phyloP scores from a whole-genome alignment of 345 rosid genomes.

The Linum usitatissimum region DNA sequence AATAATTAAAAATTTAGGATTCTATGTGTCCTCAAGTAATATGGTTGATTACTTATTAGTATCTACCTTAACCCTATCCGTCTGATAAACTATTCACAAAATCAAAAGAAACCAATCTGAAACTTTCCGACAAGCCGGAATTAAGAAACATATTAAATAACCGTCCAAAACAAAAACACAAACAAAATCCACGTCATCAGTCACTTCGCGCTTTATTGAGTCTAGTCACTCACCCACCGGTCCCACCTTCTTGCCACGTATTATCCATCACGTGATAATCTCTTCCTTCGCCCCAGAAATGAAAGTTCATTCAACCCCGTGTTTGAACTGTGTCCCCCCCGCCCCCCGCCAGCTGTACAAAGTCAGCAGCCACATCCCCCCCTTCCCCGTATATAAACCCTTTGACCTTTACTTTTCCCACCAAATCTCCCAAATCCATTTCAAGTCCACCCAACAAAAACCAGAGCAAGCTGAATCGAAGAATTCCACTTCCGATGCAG shows the following conservation, averaged over 20 bases:
- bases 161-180: too few relatives aligned
- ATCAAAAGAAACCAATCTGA: too few relatives aligned
- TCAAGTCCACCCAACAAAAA: neutral
- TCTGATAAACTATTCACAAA: too few relatives aligned
- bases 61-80: too few relatives aligned
- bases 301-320: constrained; percentile 7
- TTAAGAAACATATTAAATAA: too few relatives aligned
- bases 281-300: neutral
- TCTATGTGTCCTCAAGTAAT: too few relatives aligned
- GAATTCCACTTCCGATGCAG: constrained; percentile 11
- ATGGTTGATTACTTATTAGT: too few relatives aligned
- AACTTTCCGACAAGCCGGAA: too few relatives aligned
- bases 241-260: neutral
- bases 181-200: too few relatives aligned
- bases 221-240: neutral
- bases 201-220: too few relatives aligned
- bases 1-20: too few relatives aligned
- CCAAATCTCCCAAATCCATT: neutral
- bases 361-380: neutral
- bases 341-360: constrained; percentile 6
- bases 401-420: neutral
- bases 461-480: neutral
- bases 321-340: constrained; percentile 16
- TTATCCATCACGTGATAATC: constrained; percentile 8
- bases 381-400: constrained; percentile 15